These are phyloP conservation scores for Eragrostis nindensis DNA, from an alignment of 176 grass and related monocot genomes.

Conservation along the genomic window DNA sequence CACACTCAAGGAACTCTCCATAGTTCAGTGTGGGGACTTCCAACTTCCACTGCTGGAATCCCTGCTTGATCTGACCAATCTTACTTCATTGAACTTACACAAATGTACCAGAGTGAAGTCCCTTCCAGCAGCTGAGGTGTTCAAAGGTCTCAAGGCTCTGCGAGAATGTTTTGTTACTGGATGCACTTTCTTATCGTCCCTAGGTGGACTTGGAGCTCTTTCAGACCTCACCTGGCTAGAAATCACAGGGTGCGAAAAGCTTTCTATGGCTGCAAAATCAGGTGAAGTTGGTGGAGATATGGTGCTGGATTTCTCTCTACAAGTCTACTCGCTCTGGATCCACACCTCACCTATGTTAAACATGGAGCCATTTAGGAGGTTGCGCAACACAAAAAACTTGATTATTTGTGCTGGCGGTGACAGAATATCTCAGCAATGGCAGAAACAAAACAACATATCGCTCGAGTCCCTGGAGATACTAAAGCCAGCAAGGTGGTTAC, in stretches of 20 bases:
- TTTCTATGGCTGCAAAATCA: neutral
- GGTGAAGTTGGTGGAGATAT: no score
- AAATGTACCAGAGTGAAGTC: neutral
- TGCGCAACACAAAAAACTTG: neutral
- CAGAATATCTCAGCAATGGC: no score
- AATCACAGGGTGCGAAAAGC: neutral
- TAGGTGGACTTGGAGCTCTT: neutral
- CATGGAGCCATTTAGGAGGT: neutral
- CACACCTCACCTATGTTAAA: no score
- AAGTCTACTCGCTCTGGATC: neutral
- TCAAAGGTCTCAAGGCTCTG: neutral
- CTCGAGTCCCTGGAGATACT: neutral
- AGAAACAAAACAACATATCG: neutral
- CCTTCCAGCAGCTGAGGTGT: neutral
- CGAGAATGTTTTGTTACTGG: neutral
- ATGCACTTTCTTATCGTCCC: neutral
- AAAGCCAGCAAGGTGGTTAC: neutral
- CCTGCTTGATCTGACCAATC: neutral
- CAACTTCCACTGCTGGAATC: neutral
- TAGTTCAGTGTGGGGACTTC: neutral
- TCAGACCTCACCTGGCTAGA: neutral
- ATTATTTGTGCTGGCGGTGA: neutral
- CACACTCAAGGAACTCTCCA: neutral
- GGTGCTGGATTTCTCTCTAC: neutral
- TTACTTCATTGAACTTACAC: neutral